A percentile compares a stretch with the other conserved stretches of the same genome.
phyloP scores from a whole-genome alignment of 1,139 yeast genomes.

The Yamadazyma conglobata region DNA sequence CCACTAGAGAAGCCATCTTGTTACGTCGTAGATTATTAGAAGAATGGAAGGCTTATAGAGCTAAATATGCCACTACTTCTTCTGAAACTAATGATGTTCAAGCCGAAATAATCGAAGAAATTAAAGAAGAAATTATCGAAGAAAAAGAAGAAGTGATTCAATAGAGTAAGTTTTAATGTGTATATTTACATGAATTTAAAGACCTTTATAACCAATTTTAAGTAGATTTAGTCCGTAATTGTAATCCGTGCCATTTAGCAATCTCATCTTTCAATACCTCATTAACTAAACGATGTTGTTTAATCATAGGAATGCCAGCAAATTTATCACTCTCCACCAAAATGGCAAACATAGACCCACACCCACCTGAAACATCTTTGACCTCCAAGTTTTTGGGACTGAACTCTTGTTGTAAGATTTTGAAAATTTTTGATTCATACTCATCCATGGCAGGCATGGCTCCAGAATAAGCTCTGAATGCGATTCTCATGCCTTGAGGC shows the following conservation, averaged over 20 bases:
- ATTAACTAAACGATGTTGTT: conserved; percentile 90
- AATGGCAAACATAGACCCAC: conserved; percentile 98
- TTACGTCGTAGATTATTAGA: conserved; percentile 77
- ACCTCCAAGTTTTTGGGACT: conserved; percentile 62
- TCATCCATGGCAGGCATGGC: conserved; percentile 49
- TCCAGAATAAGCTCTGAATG: conserved; percentile 11
- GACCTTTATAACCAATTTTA: too few species aligned
- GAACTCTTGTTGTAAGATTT: conserved; percentile 51
- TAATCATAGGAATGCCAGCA: conserved; percentile 77
- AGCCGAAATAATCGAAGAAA: conserved; percentile 69
- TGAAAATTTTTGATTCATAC: conserved; percentile 65
- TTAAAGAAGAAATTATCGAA: conserved; percentile 66
- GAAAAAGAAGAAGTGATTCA: conserved; percentile 79
- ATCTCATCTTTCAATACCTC: conserved; percentile 80
- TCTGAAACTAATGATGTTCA: conserved; percentile 48
- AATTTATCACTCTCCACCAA: conserved; percentile 69
- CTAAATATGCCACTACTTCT: conserved; percentile 47
- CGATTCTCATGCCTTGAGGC: background rate
- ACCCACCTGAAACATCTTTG: conserved; percentile 85
- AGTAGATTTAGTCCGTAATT: conserved; percentile 67
- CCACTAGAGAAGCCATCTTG: conserved; percentile 84
- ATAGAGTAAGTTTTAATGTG: conserved; percentile 19
- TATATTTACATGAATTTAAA: conserved; percentile 8
- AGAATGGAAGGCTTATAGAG: conserved; percentile 85
- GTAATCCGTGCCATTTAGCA: conserved; percentile 91